Percentiles rank a stretch among this genome's conserved stretches.
phyloP scores from a whole-genome alignment of 2,329 filamentous ascomycete species.

The Nothomitra cinnamomea region DNA sequence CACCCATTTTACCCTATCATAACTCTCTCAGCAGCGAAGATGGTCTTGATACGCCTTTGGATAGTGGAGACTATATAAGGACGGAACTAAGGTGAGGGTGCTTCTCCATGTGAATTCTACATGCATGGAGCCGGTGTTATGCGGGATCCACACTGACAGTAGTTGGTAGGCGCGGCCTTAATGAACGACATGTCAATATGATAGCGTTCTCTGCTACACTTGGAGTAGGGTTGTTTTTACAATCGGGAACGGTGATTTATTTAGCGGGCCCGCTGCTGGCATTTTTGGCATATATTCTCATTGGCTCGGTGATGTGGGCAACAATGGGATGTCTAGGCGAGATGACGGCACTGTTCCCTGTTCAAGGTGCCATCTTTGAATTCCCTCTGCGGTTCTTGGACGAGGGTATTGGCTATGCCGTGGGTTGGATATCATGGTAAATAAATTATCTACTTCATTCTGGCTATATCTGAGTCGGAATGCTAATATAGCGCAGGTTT shows the following conservation, averaged over 20 bases:
- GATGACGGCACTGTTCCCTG: constrained; percentile 25
- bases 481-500: constrained; percentile 5
- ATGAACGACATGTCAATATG: background rate
- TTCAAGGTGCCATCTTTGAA: constrained; percentile 24
- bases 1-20: no score
- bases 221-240: constrained; percentile 22
- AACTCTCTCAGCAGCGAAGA: no score
- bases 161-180: background rate
- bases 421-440: constrained; percentile 29
- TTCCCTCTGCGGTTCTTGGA: constrained; percentile 25
- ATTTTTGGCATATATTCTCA: constrained; percentile 20
- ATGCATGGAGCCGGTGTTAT: no score
- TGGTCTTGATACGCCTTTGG: no score
- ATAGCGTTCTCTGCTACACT: constrained; percentile 13
- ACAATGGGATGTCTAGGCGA: constrained; percentile 21
- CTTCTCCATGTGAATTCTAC: no score
- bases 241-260: constrained; percentile 22
- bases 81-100: no score
- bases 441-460: constrained; percentile 2
- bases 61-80: no score
- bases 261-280: constrained; percentile 22
- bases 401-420: constrained; percentile 27
- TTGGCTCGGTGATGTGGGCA: constrained; percentile 22
- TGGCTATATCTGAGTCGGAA: constrained; percentile 20
- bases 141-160: no score